Evolutionary conservation across 495 filamentous ascomycete species (phyloP).

Genomic region (Acidomyces sp.): DNA sequence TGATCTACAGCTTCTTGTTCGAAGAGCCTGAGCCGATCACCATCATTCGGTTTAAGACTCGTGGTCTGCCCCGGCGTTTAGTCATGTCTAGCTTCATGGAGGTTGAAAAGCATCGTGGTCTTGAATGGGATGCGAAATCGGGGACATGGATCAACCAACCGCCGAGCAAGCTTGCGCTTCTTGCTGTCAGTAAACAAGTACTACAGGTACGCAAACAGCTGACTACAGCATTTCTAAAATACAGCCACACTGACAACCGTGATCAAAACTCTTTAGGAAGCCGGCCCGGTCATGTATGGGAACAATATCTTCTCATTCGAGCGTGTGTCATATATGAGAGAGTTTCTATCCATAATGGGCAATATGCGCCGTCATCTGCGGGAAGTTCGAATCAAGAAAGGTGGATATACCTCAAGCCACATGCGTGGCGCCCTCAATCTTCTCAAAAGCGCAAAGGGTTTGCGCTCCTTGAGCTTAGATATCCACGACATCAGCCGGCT

Average conservation of each 20-base stretch:
- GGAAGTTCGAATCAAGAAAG: background rate
- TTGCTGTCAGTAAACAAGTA: constrained; percentile 15
- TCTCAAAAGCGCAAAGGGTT: constrained; percentile 2
- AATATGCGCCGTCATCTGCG: constrained; percentile 8
- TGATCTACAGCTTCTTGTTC: constrained; percentile 14
- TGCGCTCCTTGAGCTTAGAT: constrained; percentile 1
- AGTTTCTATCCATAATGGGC: constrained; percentile 7
- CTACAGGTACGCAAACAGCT: too few species aligned
- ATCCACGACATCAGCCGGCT: background rate
- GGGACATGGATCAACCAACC: constrained; percentile 7
- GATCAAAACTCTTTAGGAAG: too few species aligned
- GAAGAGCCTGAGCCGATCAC: constrained; percentile 3
- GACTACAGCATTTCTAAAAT: too few species aligned
- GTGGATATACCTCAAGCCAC: background rate
- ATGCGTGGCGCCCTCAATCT: background rate
- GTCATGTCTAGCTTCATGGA: background rate
- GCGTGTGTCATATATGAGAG: background rate
- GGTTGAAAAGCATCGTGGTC: background rate
- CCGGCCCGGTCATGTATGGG: constrained; percentile 15
- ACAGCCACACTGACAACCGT: too few species aligned
- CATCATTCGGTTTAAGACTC: background rate
- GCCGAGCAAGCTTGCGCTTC: constrained; percentile 6
- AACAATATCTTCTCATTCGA: constrained; percentile 11
- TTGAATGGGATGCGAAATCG: background rate
- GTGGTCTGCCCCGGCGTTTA: constrained; percentile 1